These are phyloP conservation scores for Sarcodon sp. DNA, from an alignment of 768 basidiomycete genomes.

Conservation along the genomic window DNA sequence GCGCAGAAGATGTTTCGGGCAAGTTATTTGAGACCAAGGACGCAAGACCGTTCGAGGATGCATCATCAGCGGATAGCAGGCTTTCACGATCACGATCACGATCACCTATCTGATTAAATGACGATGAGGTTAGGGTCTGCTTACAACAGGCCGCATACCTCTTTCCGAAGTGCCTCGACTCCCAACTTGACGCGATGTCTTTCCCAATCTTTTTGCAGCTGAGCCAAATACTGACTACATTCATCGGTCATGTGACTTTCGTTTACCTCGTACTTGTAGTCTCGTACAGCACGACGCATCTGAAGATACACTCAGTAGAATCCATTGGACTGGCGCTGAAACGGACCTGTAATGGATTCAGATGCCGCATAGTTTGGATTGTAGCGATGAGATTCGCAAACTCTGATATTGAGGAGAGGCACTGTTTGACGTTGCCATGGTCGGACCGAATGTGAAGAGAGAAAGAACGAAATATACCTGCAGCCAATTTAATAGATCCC, in stretches of 20 bases:
- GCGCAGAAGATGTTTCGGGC: constrained; percentile 20
- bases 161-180: constrained; percentile 74
- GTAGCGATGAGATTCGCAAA: constrained; percentile 84
- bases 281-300: constrained; percentile 90
- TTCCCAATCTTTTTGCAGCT: constrained; percentile 98
- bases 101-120: constrained; percentile 40
- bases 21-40: constrained; percentile 18
- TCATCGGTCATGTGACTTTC: constrained; percentile 92
- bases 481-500: constrained; percentile 77
- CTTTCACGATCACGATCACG: constrained; percentile 57
- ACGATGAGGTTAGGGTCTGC: neutral
- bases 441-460: neutral
- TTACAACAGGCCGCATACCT: constrained; percentile 31
- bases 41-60: constrained; percentile 14
- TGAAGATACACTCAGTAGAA: constrained; percentile 13
- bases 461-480: constrained; percentile 34
- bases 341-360: constrained; percentile 87
- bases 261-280: constrained; percentile 89
- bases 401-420: constrained; percentile 75
- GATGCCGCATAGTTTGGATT: constrained; percentile 71
- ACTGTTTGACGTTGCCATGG: constrained; percentile 25
- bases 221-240: constrained; percentile 86
- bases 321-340: neutral
- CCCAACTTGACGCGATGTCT: constrained; percentile 77
- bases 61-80: constrained; percentile 35